Conservation (phyloP, 2,329 filamentous ascomycete species). For the Phoma sp. region DNA sequence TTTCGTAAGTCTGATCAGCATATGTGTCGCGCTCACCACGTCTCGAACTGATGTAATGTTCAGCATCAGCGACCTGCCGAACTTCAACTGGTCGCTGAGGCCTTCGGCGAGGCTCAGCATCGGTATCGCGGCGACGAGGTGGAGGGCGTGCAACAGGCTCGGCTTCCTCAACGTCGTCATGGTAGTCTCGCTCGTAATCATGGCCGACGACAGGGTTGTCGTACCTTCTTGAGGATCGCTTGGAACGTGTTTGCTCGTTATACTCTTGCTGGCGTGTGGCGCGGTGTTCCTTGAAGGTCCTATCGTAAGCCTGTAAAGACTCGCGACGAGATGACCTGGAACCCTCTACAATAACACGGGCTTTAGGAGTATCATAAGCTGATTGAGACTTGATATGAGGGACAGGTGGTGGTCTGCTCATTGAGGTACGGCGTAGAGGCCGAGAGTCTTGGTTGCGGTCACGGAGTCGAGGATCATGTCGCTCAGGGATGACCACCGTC, state of each 20-base stretch:
- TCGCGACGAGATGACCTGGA: slow-evolving; percentile 29
- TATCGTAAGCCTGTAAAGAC: slow-evolving; percentile 39
- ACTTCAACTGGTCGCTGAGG: slow-evolving; percentile 27
- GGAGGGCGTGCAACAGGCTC: slow-evolving; percentile 14
- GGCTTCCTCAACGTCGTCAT: slow-evolving; percentile 23
- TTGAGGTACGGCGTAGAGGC: slow-evolving; percentile 28
- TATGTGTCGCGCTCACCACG: slow-evolving; percentile 38
- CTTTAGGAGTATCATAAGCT: slow-evolving; percentile 33
- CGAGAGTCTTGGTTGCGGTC: slow-evolving; percentile 25
- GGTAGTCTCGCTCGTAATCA: slow-evolving; percentile 21
- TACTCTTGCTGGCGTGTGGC: slow-evolving; percentile 7
- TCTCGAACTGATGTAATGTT: slow-evolving; percentile 40
- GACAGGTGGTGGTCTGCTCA: slow-evolving; percentile 44
- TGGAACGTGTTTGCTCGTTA: slow-evolving; percentile 22
- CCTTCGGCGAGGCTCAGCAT: slow-evolving; percentile 27
- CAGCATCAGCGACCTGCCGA: slow-evolving; percentile 30
- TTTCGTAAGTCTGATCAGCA: slow-evolving; percentile 39
- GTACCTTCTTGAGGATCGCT: slow-evolving; percentile 23
- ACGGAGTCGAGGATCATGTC: slow-evolving; percentile 19
- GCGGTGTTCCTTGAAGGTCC: slow-evolving; percentile 21
- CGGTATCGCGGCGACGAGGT: slow-evolving; percentile 35
- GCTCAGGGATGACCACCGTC: slow-evolving; percentile 27
- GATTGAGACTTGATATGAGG: slow-evolving; percentile 45
- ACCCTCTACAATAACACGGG: slow-evolving; percentile 39
- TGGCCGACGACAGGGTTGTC: slow-evolving; percentile 5